Evolutionary conservation across 225 moss, liverwort and hornwort genomes (phyloP), one percentile per base, ranked within the genome.

Genomic region (Physcomitrium patens): DNA sequence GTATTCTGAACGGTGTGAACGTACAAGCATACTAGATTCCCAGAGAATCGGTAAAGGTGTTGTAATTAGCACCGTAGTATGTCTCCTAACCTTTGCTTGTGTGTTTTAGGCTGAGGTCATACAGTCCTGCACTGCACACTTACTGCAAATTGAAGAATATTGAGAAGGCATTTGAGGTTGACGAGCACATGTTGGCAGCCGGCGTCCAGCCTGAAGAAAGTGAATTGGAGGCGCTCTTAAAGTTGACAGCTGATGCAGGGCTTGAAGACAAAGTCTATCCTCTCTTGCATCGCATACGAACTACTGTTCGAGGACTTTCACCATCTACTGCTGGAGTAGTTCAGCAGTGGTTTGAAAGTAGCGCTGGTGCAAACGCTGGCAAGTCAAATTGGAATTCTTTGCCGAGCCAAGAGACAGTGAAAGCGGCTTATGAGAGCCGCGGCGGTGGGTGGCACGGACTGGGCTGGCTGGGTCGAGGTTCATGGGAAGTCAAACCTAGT

Each of bases 381-480:
- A 85, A 72, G 54, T 51, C 31, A 3, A 74, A 52, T 18, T 82
- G 85, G 87, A 80, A 77, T 41, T 67, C 68, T 3, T 76, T 83
- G 67, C 91, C 91, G 12, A 84, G 78, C 28, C 71, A 20, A 13
- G 71, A 80, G 42, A 67, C 61, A 12, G 69, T 97, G 73, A 89
- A 80, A 66, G 80, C 78, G 54, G 94, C 97, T 65, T 76, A 87
- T 58, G 81, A 84, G 47, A 86, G 90, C 59, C 80, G 85, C 43
- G 97, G 97, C 54, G 97, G 97, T 67, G 97, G 97, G 47, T 97
- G 97, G 97, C 97, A 97, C 76, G 97, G 97, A 15, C 76, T 94
- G 71, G 97, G 97, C 5, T 97, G 94, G 94, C 86, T 94, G 50
- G 90, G 94, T 48, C 76, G 85, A 73, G 97, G 97, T 47, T 18